Base-by-base conservation (phyloP, 768 basidiomycete genomes). In the Amanita rubescens region DNA sequence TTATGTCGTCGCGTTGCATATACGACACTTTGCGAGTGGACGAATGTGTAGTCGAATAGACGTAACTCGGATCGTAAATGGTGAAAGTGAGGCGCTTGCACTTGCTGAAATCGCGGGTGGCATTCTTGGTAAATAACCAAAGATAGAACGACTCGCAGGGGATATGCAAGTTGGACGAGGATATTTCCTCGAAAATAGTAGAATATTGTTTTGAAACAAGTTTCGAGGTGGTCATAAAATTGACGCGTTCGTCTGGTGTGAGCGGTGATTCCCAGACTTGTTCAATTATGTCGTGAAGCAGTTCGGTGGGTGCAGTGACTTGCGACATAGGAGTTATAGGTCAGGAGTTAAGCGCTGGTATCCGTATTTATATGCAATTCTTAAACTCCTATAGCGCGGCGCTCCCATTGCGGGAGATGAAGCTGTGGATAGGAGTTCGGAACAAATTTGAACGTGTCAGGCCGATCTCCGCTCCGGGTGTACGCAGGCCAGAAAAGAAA, bases 61-160 rank as follows among this genome's bases (percentile, higher is more conserved):
- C 4, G 15, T 25, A 2, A 14, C 38, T n/a, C 1, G 50, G 50
- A 20, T 51, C 24, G 38, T 44, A 35, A 3, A 53, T 11, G 5
- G 43, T 45, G 32, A 53, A 53, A 10, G 51, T 53, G 14, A 53
- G 34, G 20, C 25, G 37, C n/a, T 53, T 45, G 51, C 51, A 53
- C n/a, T 17, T 27, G 9, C 42, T 2, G 41, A 19, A 44, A 14
- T 43, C 41, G 6, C 20, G 17, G 11, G 15, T 10, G 14, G 10
- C 14, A 32, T 33, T 19, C 3, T 19, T 4, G 37, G 9, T 3
- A 20, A 53, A 53, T 15, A 20, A 45, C 11, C n/a, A 7, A 15
- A 15, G 20, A 17, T 53, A 53, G 19, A 33, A 53, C 4, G 51
- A 53, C 30, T 45, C 43, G 42, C 51, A 45, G 15, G 51, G 51